Conservation (phyloP, 495 filamentous ascomycete genomes). For the Corynascus novoguineensis region DNA sequence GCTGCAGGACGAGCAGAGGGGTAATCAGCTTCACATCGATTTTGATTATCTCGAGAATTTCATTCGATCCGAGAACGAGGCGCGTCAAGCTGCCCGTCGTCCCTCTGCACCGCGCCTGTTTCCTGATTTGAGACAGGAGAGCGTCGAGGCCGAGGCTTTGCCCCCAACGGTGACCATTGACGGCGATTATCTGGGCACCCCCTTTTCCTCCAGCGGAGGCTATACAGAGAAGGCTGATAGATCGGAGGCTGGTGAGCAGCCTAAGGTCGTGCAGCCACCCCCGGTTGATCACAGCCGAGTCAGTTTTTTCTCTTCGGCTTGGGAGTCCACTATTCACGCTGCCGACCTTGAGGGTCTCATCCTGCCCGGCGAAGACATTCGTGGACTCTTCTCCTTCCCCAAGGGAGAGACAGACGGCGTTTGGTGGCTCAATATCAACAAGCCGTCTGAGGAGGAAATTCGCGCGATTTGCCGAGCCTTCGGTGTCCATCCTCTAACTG, state of each 20-base stretch:
- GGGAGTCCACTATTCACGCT: constrained; percentile 86
- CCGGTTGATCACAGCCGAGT: constrained; percentile 64
- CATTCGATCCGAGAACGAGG: constrained; percentile 48
- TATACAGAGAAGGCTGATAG: constrained; percentile 33
- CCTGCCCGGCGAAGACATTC: constrained; percentile 79
- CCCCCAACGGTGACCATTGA: constrained; percentile 38
- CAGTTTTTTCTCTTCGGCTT: constrained; percentile 92
- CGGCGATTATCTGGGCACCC: constrained; percentile 45
- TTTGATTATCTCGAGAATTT: constrained; percentile 87
- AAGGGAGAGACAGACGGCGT: constrained; percentile 66
- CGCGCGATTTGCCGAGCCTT: constrained; percentile 86
- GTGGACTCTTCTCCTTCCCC: constrained; percentile 77
- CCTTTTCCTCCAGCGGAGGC: constrained; percentile 35
- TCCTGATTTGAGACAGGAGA: constrained; percentile 49
- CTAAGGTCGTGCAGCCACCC: constrained; percentile 23
- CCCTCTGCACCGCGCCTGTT: constrained; percentile 50
- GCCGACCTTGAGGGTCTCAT: constrained; percentile 81
- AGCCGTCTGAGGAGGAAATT: constrained; percentile 84
- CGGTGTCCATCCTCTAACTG: constrained; percentile 85
- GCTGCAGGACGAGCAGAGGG: constrained; percentile 44
- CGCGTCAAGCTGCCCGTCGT: constrained; percentile 41
- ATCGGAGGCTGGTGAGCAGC: constrained; percentile 17
- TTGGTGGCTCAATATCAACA: constrained; percentile 93
- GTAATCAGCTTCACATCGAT: constrained; percentile 58
- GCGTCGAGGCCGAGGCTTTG: constrained; percentile 13